Evolutionary conservation across 1,284 basidiomycete genomes (phyloP).

Genomic region (Irpex lacteus): DNA sequence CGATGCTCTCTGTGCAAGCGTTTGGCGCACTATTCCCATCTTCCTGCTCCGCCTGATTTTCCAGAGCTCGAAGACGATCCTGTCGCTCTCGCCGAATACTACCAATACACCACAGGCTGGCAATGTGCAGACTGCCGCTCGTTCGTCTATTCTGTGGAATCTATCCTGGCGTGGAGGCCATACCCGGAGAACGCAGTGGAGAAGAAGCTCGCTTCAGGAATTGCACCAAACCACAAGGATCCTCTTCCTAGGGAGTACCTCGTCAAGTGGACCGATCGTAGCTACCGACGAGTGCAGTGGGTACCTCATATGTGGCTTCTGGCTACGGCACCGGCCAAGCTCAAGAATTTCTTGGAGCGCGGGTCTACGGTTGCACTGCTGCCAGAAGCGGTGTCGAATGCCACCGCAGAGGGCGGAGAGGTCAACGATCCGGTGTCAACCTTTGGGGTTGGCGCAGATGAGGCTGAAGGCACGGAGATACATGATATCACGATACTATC

Average conservation of each 20-base stretch:
- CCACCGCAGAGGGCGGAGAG: constrained; percentile 26
- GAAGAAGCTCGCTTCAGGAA: constrained; percentile 36
- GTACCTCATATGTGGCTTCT: constrained; percentile 89
- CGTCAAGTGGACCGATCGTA: constrained; percentile 80
- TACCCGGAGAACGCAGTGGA: constrained; percentile 63
- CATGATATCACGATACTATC: constrained; percentile 12
- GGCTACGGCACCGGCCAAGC: constrained; percentile 54
- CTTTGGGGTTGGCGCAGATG: constrained; percentile 29
- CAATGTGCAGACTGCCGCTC: constrained; percentile 79
- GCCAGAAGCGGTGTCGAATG: constrained; percentile 38
- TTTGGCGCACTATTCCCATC: constrained; percentile 75
- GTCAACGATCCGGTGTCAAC: constrained; percentile 19
- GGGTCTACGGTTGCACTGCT: constrained; percentile 74
- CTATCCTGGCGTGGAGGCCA: constrained; percentile 89
- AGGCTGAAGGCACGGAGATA: constrained; percentile 28
- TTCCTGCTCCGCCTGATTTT: constrained; percentile 36
- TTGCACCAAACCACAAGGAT: constrained; percentile 54
- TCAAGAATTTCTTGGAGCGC: constrained; percentile 73
- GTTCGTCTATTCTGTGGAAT: constrained; percentile 72
- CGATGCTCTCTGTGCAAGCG: constrained; percentile 81
- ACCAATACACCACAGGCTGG: constrained; percentile 68
- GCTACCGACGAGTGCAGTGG: constrained; percentile 80
- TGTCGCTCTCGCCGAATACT: constrained; percentile 54
- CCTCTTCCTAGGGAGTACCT: constrained; percentile 83
- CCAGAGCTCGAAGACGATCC: constrained; percentile 34